Percentiles rank a stretch among this genome's conserved stretches.
These are phyloP conservation scores for Nannizzia gypsea DNA, from an alignment of 2,329 filamentous ascomycete genomes.

Conservation along the genomic window DNA sequence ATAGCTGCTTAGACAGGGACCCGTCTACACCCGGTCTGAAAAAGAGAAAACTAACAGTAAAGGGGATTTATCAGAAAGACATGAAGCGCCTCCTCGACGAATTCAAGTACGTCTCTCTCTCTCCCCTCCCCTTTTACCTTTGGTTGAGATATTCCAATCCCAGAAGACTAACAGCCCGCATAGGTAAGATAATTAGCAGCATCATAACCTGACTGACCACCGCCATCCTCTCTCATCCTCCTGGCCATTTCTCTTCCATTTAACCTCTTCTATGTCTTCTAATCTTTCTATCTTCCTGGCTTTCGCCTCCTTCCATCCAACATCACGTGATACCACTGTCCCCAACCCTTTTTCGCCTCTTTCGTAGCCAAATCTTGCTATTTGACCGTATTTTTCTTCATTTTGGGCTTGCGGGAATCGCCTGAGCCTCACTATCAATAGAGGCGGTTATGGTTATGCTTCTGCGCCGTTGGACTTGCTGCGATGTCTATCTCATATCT, in stretches of 20 bases:
- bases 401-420: background rate
- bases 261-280: no score
- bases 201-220: background rate
- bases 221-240: background rate
- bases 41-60: background rate
- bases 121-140: background rate
- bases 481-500: background rate
- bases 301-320: background rate
- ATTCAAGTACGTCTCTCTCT: background rate
- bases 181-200: background rate
- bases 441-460: no score
- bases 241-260: no score
- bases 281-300: no score
- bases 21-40: background rate
- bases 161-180: background rate
- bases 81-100: background rate
- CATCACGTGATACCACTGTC: background rate
- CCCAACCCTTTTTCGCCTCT: background rate
- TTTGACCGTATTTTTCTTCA: background rate
- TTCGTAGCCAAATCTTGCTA: background rate
- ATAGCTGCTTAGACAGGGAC: background rate
- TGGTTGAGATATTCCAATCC: background rate
- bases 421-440: no score
- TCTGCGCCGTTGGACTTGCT: background rate
- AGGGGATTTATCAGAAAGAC: background rate